Conservation (phyloP, 2,329 filamentous ascomycete genomes). For the Cladophialophora yegresii region DNA sequence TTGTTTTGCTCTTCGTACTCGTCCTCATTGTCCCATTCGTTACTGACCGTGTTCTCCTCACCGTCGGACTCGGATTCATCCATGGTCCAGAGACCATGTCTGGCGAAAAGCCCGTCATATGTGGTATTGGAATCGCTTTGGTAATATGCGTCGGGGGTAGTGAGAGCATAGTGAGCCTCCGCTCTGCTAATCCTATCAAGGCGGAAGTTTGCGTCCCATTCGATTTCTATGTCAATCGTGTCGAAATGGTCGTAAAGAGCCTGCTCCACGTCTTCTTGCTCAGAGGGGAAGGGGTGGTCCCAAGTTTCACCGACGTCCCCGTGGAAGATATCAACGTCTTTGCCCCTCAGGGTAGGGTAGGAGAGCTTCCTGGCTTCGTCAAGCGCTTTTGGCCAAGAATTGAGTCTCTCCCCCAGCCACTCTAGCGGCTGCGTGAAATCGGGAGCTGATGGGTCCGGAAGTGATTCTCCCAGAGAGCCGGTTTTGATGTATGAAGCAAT, state of each 20-base stretch:
- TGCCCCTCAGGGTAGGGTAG: neutral
- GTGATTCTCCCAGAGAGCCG: neutral
- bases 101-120: neutral
- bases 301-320: neutral
- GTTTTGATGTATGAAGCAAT: slow-evolving; percentile 5
- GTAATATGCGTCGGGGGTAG: slow-evolving; percentile 4
- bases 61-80: neutral
- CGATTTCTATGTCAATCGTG: neutral
- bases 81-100: neutral
- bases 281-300: neutral
- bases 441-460: neutral
- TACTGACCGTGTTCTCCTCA: neutral
- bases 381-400: slow-evolving; percentile 5
- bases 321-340: slow-evolving; percentile 8
- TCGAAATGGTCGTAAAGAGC: neutral
- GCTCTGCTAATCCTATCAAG: neutral
- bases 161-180: slow-evolving; percentile 1
- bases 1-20: neutral
- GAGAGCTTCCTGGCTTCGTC: neutral
- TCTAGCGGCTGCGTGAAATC: slow-evolving; percentile 8
- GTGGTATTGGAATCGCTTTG: neutral
- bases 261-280: neutral
- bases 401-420: slow-evolving; percentile 14
- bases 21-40: neutral
- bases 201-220: neutral